These are phyloP conservation scores for Pseudonitzschia pungens DNA, from an alignment of 108 stramenopile species.

Conservation along the genomic window DNA sequence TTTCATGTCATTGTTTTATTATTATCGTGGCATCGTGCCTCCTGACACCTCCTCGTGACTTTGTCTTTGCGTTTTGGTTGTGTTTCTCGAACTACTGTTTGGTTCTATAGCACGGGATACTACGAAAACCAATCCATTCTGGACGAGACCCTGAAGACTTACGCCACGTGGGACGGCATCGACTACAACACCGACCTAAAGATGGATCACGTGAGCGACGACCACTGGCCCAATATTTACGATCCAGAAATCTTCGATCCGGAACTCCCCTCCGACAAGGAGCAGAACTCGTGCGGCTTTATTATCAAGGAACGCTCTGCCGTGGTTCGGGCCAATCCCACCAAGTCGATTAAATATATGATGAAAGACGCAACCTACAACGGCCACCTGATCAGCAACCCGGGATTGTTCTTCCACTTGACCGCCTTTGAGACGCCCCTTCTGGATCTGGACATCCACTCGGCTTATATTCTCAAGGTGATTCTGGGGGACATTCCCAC, in stretches of 20 bases:
- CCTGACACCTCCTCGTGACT: too few species aligned
- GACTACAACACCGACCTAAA: not conserved
- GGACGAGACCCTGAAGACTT: not conserved
- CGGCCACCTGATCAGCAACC: not conserved
- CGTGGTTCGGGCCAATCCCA: conserved; percentile 3
- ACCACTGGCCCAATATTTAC: conserved; percentile 1
- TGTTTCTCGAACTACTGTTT: not conserved
- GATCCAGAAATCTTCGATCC: not conserved
- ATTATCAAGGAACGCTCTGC: not conserved
- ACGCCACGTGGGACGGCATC: not conserved
- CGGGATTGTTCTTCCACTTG: not conserved
- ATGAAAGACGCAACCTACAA: not conserved
- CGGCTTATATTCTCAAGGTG: conserved; percentile 1
- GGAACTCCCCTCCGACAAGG: not conserved
- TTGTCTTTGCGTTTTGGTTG: too few species aligned
- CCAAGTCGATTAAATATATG: not conserved
- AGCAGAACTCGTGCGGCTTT: not conserved
- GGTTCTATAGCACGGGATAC: conserved; percentile 5
- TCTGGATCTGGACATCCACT: not conserved
- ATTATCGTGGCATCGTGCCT: too few species aligned
- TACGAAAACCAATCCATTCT: not conserved
- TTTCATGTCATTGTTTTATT: too few species aligned
- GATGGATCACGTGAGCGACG: not conserved
- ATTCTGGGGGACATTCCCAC: not conserved
- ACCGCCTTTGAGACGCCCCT: not conserved